A percentile compares a stretch with the other conserved stretches of the same genome.
These are phyloP conservation scores for Coemansia sp. DNA, from an alignment of 192 early-diverging fungal species.

Conservation along the genomic window DNA sequence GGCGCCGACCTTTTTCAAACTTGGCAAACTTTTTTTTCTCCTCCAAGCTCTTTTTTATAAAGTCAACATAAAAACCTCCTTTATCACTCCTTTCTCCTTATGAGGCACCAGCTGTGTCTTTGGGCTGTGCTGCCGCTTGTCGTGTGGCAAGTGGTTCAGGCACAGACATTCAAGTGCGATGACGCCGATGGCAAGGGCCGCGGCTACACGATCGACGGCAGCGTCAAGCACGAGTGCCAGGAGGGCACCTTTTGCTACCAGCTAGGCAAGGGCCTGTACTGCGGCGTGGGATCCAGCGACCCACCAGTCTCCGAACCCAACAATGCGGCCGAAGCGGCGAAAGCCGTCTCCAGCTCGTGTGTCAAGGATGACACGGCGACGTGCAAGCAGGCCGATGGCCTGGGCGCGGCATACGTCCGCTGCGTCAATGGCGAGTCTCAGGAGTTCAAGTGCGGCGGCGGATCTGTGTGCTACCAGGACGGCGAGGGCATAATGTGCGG, in stretches of 20 bases:
- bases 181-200: slow-evolving; percentile 12
- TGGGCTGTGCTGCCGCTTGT: slow-evolving; percentile 21
- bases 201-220: slow-evolving; percentile 16
- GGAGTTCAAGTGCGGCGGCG: slow-evolving; percentile 14
- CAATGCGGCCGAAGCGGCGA: not conserved
- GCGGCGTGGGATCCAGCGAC: slow-evolving; percentile 13
- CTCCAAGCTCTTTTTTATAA: not conserved
- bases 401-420: slow-evolving; percentile 4
- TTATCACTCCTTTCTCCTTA: not conserved
- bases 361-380: slow-evolving; percentile 7
- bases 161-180: slow-evolving; percentile 20
- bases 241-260: slow-evolving; percentile 21
- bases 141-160: slow-evolving; percentile 13
- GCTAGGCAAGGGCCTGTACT: slow-evolving; percentile 26
- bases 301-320: not conserved
- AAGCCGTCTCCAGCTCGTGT: not conserved
- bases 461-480: slow-evolving; percentile 28
- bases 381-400: slow-evolving; percentile 11
- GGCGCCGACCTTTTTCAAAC: not conserved
- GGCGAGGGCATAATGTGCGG: slow-evolving; percentile 17
- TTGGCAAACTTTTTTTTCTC: not conserved
- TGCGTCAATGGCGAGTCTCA: not conserved
- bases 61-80: not conserved
- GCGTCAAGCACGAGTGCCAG: slow-evolving; percentile 12
- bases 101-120: slow-evolving; percentile 24